These are phyloP conservation scores for Solanum bulbocastanum DNA, from an alignment of 257 asterid genomes.

Conservation along the genomic window DNA sequence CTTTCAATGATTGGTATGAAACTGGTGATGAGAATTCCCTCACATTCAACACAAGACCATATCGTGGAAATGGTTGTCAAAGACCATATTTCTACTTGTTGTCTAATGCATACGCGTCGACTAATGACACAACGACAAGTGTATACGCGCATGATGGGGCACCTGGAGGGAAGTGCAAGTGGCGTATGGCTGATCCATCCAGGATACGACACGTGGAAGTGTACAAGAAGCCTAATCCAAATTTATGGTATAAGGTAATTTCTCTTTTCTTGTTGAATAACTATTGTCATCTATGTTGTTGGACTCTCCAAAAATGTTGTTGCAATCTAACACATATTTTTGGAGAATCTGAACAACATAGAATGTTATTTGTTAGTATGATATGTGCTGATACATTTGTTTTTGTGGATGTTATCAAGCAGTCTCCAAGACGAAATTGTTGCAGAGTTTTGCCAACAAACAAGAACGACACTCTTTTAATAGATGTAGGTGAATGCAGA, in stretches of 20 bases:
- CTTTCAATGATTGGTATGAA: constrained; percentile 28
- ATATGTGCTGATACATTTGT: neutral
- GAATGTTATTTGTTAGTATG: neutral
- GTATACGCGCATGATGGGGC: neutral
- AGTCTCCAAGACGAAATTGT: constrained; percentile 40
- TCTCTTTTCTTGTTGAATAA: neutral
- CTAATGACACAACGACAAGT: constrained; percentile 14
- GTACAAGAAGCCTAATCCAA: constrained; percentile 27
- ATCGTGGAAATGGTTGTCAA: constrained; percentile 14
- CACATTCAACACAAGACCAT: constrained; percentile 25
- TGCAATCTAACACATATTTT: neutral
- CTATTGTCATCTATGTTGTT: neutral
- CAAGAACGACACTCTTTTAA: constrained; percentile 15
- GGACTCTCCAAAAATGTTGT: neutral
- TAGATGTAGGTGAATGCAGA: constrained; percentile 31
- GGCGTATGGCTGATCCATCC: constrained; percentile 15
- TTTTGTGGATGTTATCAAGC: neutral
- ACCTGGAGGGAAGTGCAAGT: neutral
- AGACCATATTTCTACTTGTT: constrained; percentile 16
- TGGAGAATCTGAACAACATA: neutral
- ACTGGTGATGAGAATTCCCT: constrained; percentile 7
- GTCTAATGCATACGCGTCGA: constrained; percentile 1
- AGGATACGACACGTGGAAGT: constrained; percentile 18
- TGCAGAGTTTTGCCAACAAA: constrained; percentile 29
- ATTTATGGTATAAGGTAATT: constrained; percentile 34